Evolutionary conservation across 768 basidiomycete species (phyloP), one percentile per base, ranked within the genome.

Genomic region (Suillus decipiens): DNA sequence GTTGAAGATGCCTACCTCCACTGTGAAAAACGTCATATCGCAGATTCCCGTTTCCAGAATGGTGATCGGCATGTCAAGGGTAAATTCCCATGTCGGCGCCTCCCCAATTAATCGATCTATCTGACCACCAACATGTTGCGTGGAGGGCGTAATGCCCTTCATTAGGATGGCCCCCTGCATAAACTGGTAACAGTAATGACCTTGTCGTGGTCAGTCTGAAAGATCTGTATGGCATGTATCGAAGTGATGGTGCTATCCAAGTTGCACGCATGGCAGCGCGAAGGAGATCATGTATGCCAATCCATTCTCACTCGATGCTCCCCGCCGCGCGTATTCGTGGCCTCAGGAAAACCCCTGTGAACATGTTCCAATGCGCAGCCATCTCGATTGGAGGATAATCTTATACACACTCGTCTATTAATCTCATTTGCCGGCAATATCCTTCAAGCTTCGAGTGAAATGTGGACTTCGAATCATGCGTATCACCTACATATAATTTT

Each of bases 41-140:
- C 53, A 61, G 53, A 37, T 55, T 33, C 60, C 60, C 60, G 60
- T 61, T 58, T 58, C 54, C 34, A 61, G 36, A 61, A 61, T 61
- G 53, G 5, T 22, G 60, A 61, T 61, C 60, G 47, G 59, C 37
- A 24, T 55, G 37, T 55, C 31, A 56, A 56, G 55, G 37, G 55
- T 39, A 28, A 39, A 56, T 56, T 56, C 55, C 24, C 37, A 56
- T 37, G 55, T 56, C 55, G 37, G 37, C 55, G 15, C 24, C 24
- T 56, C 37, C 33, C 54, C 55, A 56, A 56, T 56, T 39, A 24
- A 56, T 56, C 55, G 37, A 56, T 56, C 55, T 39, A 39, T 36
- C 24, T 33, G 28, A 17, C 37, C 37, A 28, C 28, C 28, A 56
- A 56, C 55, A 56, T 56, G 55, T 55, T 55, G 8, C 37, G 15